Evolutionary conservation across 148 eudicot species (phyloP).

Genomic region (Nepenthes gracilis): DNA sequence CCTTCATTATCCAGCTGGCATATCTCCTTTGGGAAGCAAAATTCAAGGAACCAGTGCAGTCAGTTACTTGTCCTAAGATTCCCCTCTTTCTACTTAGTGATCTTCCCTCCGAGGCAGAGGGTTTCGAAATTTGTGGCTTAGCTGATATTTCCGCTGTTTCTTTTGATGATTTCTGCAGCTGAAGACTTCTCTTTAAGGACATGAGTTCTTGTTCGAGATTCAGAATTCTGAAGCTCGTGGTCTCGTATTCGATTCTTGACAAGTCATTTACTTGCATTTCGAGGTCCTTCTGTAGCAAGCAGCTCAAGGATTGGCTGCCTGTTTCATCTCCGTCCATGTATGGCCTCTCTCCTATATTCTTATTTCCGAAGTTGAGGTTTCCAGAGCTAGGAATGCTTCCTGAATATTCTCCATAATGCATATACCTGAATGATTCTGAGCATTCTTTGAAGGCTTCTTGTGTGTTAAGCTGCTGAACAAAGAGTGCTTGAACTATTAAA

Average conservation of each 20-base stretch:
- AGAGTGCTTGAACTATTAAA: slow-evolving; percentile 79
- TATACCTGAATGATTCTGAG: slow-evolving; percentile 70
- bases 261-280: slow-evolving; percentile 14
- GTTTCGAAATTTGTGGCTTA: slow-evolving; percentile 6
- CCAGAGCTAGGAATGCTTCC: slow-evolving; percentile 65
- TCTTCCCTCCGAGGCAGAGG: slow-evolving; percentile 32
- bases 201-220: slow-evolving; percentile 67
- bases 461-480: slow-evolving; percentile 78
- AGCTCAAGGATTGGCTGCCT: slow-evolving; percentile 23
- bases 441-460: slow-evolving; percentile 76
- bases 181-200: slow-evolving; percentile 54
- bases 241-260: slow-evolving; percentile 45
- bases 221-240: slow-evolving; percentile 81
- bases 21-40: slow-evolving; percentile 62
- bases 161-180: slow-evolving; percentile 21
- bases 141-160: slow-evolving; percentile 14
- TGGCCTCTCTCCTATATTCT: slow-evolving; percentile 46
- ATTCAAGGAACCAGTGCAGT: slow-evolving; percentile 66
- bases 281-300: slow-evolving; percentile 31
- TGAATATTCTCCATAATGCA: slow-evolving; percentile 47
- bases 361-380: slow-evolving; percentile 39
- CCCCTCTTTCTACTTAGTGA: slow-evolving; percentile 46
- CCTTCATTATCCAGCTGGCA: slow-evolving; percentile 51
- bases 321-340: slow-evolving; percentile 31
- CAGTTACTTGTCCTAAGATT: slow-evolving; percentile 44